Base-by-base conservation (phyloP, 108 stramenopile genomes). In the Skeletonema costatum region DNA sequence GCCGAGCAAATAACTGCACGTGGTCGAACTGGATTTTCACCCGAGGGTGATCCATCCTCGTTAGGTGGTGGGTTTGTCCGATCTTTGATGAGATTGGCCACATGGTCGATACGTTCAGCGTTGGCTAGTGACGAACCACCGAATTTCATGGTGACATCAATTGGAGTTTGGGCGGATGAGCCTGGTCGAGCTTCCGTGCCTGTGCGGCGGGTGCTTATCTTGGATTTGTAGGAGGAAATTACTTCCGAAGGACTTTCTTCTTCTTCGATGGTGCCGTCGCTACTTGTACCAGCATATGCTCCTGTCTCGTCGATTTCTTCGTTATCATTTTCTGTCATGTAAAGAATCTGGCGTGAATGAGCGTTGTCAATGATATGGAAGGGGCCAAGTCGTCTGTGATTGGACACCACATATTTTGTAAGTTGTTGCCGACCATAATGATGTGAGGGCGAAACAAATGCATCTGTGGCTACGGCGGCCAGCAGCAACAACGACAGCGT, bases 81-180 rank as follows among this genome's bases (percentile, higher is more conserved):
- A 71, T 86, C 84, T 62, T 95, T 89, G 70, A 99, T 97, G 32
- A 99, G 81, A 10, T 90, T 50, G 4, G 97, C 86, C 0, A 99
- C 98, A 74, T 97, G 92, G 64, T 92, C 90, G 38, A 99, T 88
- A 2, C 97, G 91, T 33, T 93, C 90, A 14, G 90, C 74, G 46
- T 95, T 87, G 64, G 97, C 97, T 42, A 99, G 56, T 42, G 92
- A 93, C 30, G 89, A 91, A 1, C 98, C 98, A 21, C 98, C 98
- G 74, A 99, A 99, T 67, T 99, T 99, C 87, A 97, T 93, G 35
- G 89, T 90, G 13, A 88, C 86, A 58, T 89, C 88, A 29, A 85
- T 84, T 6, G 76, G 38, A 9, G 30, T 32, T 32, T 48, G 13
- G 31, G 48, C 32, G 51, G 32, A 39, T 25, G 75, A 70, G 14